Evolutionary conservation across 2,329 filamentous ascomycete species (phyloP).

Genomic region (Clonostachys chloroleuca): DNA sequence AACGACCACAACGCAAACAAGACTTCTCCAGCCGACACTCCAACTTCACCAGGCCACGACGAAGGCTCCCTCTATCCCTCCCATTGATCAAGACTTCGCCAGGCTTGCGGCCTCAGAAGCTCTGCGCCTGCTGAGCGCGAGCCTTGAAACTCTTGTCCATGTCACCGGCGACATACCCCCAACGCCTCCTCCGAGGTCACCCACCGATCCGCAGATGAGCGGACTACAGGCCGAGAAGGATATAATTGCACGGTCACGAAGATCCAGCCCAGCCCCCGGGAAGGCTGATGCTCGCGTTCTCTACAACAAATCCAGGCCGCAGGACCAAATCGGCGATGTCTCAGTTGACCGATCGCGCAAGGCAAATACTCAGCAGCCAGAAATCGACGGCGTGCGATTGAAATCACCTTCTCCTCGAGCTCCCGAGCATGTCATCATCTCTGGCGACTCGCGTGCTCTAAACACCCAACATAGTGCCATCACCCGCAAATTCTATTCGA

Average conservation of each 20-base stretch:
- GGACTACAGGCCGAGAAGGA: conserved; percentile 60
- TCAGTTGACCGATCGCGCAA: background rate
- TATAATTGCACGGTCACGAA: conserved; percentile 46
- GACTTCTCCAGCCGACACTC: conserved; percentile 1
- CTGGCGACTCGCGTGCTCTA: conserved; percentile 60
- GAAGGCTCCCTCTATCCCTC: conserved; percentile 14
- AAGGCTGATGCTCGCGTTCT: background rate
- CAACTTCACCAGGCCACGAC: background rate
- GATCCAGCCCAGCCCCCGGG: background rate
- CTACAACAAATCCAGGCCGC: too few relatives aligned
- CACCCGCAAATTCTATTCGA: conserved; percentile 90
- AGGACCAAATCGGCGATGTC: too few relatives aligned
- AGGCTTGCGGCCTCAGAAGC: conserved; percentile 69
- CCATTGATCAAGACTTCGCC: conserved; percentile 59
- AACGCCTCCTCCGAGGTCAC: conserved; percentile 65
- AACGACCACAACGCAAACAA: conserved; percentile 9
- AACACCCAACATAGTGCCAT: conserved; percentile 80
- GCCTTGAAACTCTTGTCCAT: conserved; percentile 66
- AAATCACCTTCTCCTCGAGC: conserved; percentile 19
- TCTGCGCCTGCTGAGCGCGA: conserved; percentile 72
- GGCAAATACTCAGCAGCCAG: conserved; percentile 13
- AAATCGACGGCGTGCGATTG: conserved; percentile 53
- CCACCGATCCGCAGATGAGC: conserved; percentile 62
- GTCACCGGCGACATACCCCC: conserved; percentile 76
- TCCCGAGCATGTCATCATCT: conserved; percentile 44